Evolutionary conservation across 2,329 filamentous ascomycete genomes (phyloP).

Genomic region (Trichoderma afroharzianum): DNA sequence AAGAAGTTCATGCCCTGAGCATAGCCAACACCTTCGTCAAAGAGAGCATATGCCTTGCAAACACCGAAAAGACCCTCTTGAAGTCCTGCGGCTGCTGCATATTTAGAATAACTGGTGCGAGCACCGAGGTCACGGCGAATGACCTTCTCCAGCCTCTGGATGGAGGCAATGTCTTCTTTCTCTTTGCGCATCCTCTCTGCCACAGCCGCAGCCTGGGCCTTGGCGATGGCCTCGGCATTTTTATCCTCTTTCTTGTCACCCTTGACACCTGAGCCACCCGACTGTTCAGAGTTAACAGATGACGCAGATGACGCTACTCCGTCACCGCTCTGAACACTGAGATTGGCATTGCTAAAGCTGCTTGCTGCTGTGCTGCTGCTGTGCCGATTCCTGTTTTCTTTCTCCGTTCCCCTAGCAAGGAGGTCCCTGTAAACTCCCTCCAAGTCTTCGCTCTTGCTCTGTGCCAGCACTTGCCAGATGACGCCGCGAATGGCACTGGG

Average conservation of each 20-base stretch:
- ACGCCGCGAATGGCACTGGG: constrained; percentile 95
- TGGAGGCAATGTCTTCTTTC: constrained; percentile 68
- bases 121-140: constrained; percentile 90
- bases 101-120: constrained; percentile 94
- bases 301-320: constrained; percentile 74
- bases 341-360: constrained; percentile 50
- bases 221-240: constrained; percentile 59
- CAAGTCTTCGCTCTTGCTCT: constrained; percentile 89
- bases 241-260: constrained; percentile 31
- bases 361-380: constrained; percentile 53
- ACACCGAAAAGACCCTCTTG: constrained; percentile 93
- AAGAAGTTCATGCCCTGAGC: constrained; percentile 99
- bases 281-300: constrained; percentile 76
- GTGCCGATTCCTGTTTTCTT: constrained; percentile 60
- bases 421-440: constrained; percentile 85
- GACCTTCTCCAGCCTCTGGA: constrained; percentile 83
- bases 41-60: constrained; percentile 95
- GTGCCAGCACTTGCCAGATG: constrained; percentile 95
- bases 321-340: constrained; percentile 59
- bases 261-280: constrained; percentile 56
- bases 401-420: constrained; percentile 73
- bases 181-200: constrained; percentile 72
- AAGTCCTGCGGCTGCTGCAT: constrained; percentile 82
- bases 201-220: constrained; percentile 60
- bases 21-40: constrained; percentile 91